Base-by-base conservation (phyloP, 345 rosid species). In the Populus alba region DNA sequence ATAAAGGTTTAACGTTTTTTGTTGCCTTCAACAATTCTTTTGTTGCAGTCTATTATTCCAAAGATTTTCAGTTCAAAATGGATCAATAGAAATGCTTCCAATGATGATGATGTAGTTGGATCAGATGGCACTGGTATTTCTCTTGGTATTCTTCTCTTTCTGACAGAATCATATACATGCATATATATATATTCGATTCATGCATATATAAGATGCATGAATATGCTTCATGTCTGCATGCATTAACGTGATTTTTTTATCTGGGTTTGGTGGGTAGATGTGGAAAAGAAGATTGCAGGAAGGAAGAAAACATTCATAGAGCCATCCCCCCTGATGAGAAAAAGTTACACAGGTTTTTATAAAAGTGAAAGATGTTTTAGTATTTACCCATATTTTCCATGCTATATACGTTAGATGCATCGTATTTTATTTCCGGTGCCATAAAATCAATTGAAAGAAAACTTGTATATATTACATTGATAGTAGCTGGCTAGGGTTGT, bases 1-100 rank as follows among this genome's bases (percentile, higher is more conserved):
- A 43, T 35, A 71, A 22, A 33, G 5, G 31, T 38, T 33, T 66
- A 27, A 31, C 17, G 43, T 33, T 33, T 8, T 73, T 73, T 43
- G 11, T 18, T 55, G 13, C 47, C 41, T 29, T 27, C 33, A 3
- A 47, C 55, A 20, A 16, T 55, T 43, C 23, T 74, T 45, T 12
- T 68, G 69, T 43, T 77, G 74, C 80, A 82, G 85, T 91, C 89
- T 57, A 89, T 87, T 69, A 81, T 91, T 71, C 97, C 97, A 11
- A 94, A 89, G 89, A 86, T 90, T 68, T 94, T 94, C 41, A 83
- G 92, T 77, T 86, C 93, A 37, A 91, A 80, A 83, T 78, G 83
- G 78, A 81, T 66, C 75, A 81, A 81, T 38, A 86, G 88, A 81
- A 72, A 72, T 55, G 77, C 80, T 43, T 82, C 86, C 9, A 85